Evolutionary conservation across 1,284 basidiomycete genomes (phyloP).

Genomic region (Ceratobasidium sp.): DNA sequence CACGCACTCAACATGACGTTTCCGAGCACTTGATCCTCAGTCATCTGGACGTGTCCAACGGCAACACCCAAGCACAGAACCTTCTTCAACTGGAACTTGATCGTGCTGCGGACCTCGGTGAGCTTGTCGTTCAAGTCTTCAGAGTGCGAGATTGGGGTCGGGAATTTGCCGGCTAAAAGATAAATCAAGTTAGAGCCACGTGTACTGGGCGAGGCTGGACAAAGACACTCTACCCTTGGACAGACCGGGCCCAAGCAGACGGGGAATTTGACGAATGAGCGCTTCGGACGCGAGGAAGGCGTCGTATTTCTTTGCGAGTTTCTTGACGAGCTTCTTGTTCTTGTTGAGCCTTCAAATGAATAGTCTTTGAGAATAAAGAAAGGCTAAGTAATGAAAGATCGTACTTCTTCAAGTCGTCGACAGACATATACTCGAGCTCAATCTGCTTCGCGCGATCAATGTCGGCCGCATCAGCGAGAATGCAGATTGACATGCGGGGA

Average conservation of each 20-base stretch:
- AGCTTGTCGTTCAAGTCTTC: constrained; percentile 96
- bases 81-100: constrained; percentile 99
- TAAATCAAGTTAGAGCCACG: background rate
- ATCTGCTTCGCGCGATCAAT: constrained; percentile 99
- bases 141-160: constrained; percentile 91
- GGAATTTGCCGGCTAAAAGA: constrained; percentile 94
- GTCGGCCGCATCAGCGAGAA: constrained; percentile 98
- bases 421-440: constrained; percentile 98
- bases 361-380: background rate
- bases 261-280: constrained; percentile 99
- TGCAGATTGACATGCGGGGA: constrained; percentile 99
- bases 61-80: constrained; percentile 99
- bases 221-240: constrained; percentile 82
- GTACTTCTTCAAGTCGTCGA: constrained; percentile 98
- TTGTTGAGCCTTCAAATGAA: constrained; percentile 79
- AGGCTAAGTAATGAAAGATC: constrained; percentile 52
- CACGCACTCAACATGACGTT: constrained; percentile 95
- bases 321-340: constrained; percentile 99
- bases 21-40: constrained; percentile 94
- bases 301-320: constrained; percentile 99
- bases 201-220: background rate
- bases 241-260: constrained; percentile 99
- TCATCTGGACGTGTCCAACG: constrained; percentile 97
- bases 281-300: constrained; percentile 98
- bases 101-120: constrained; percentile 95